Evolutionary conservation across 768 basidiomycete genomes (phyloP).

Genomic region (Trametes cinnabarina): DNA sequence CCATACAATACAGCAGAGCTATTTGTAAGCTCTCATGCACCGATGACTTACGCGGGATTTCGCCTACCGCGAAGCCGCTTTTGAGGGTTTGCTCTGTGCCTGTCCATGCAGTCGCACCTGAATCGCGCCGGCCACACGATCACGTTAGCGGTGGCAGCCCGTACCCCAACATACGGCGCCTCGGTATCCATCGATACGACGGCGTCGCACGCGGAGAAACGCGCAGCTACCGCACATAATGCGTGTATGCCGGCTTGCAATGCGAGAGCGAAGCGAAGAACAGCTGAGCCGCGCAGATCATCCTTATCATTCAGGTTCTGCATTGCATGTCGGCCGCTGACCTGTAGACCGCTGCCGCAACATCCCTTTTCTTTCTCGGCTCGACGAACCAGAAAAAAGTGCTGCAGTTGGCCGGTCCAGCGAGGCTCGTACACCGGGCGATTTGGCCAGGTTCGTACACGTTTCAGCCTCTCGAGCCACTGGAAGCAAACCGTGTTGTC

Average conservation of each 20-base stretch:
- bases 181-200: conserved; percentile 12
- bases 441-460: no score
- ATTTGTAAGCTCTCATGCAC: no score
- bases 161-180: not conserved
- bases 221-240: not conserved
- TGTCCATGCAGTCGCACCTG: not conserved
- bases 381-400: no score
- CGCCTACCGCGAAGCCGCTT: no score
- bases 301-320: conserved; percentile 2
- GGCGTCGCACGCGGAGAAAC: conserved; percentile 13
- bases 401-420: no score
- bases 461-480: no score
- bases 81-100: no score
- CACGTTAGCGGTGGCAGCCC: not conserved
- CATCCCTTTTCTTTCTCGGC: not conserved
- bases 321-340: not conserved
- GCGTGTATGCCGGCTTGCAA: not conserved
- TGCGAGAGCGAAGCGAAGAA: not conserved
- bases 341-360: not conserved
- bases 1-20: no score
- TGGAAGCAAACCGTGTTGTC: not conserved
- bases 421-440: no score
- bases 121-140: not conserved
- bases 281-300: conserved; percentile 4
- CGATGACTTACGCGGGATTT: no score